These are phyloP conservation scores for Pythium dissimile DNA, from an alignment of 352 stramenopile genomes.

Conservation along the genomic window DNA sequence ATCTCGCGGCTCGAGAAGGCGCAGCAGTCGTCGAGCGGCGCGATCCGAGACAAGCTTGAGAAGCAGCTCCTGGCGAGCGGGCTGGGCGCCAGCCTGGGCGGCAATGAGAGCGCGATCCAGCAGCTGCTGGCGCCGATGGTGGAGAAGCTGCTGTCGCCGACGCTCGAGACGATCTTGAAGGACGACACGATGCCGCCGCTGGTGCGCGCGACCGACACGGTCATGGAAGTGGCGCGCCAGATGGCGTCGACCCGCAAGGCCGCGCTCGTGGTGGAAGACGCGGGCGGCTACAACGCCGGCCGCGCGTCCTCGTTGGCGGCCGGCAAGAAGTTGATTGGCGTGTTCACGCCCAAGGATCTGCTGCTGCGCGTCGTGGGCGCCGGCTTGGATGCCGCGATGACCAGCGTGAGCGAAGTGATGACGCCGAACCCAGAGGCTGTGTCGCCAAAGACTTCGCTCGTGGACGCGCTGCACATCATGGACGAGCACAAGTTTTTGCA, in stretches of 20 bases:
- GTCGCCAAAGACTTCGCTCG: conserved; percentile 88
- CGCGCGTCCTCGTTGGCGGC: conserved; percentile 29
- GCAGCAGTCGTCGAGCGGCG: conserved; percentile 67
- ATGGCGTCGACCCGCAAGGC: conserved; percentile 83
- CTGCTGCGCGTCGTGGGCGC: conserved; percentile 93
- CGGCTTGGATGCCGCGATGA: conserved; percentile 87
- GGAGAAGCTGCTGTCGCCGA: conserved; percentile 82
- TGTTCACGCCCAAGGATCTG: conserved; percentile 98
- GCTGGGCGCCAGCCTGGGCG: conserved; percentile 43
- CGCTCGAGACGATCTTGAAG: conserved; percentile 78
- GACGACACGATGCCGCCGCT: conserved; percentile 75
- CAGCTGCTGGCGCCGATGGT: conserved; percentile 81
- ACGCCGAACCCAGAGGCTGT: conserved; percentile 95
- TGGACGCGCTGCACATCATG: conserved; percentile 98
- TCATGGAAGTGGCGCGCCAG: conserved; percentile 83
- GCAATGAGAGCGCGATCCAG: conserved; percentile 62
- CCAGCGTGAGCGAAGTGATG: conserved; percentile 93
- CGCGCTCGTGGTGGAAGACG: conserved; percentile 76
- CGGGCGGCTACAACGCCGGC: conserved; percentile 1
- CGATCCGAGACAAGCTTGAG: conserved; percentile 70
- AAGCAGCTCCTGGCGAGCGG: conserved; percentile 66
- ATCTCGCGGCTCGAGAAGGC: conserved; percentile 96
- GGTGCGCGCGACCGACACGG: conserved; percentile 68
- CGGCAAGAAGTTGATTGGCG: conserved; percentile 89
- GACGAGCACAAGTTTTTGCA: conserved; percentile 98